phyloP scores from a whole-genome alignment of 257 asterid species.

The Jasminum sambac region DNA sequence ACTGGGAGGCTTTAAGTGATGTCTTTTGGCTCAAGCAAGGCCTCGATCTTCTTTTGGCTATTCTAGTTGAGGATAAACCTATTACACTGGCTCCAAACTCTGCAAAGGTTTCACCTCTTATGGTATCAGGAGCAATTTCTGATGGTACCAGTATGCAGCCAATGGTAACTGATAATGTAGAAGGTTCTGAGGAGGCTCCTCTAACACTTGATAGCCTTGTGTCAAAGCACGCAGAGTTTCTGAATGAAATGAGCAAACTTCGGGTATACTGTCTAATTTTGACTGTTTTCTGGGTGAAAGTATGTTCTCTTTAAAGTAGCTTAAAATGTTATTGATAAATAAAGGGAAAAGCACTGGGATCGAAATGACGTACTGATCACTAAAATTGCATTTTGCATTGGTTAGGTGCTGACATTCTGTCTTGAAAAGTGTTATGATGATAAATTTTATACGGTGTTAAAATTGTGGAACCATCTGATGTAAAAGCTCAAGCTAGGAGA shows the following conservation, averaged over 20 bases:
- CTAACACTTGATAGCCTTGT: conserved; percentile 76
- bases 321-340: background rate
- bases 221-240: conserved; percentile 76
- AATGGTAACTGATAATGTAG: conserved; percentile 74
- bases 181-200: conserved; percentile 83
- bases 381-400: conserved; percentile 10
- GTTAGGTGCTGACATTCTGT: background rate
- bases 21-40: conserved; percentile 99
- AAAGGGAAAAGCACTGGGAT: background rate
- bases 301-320: conserved; percentile 1
- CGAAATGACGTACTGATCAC: conserved; percentile 10
- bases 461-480: too few relatives aligned
- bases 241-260: conserved; percentile 86
- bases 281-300: conserved; percentile 6
- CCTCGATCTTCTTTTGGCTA: conserved; percentile 97
- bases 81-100: conserved; percentile 96
- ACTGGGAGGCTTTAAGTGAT: conserved; percentile 98
- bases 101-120: conserved; percentile 80
- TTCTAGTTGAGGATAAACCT: conserved; percentile 88
- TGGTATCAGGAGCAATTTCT: conserved; percentile 48
- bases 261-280: conserved; percentile 48
- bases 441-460: too few relatives aligned
- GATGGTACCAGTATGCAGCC: conserved; percentile 72
- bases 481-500: too few relatives aligned
- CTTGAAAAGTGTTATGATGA: conserved; percentile 4